Percentiles rank a stretch among this genome's conserved stretches.
phyloP scores from a whole-genome alignment of 2,329 filamentous ascomycete genomes.

The Paraconiothyrium brasiliense region DNA sequence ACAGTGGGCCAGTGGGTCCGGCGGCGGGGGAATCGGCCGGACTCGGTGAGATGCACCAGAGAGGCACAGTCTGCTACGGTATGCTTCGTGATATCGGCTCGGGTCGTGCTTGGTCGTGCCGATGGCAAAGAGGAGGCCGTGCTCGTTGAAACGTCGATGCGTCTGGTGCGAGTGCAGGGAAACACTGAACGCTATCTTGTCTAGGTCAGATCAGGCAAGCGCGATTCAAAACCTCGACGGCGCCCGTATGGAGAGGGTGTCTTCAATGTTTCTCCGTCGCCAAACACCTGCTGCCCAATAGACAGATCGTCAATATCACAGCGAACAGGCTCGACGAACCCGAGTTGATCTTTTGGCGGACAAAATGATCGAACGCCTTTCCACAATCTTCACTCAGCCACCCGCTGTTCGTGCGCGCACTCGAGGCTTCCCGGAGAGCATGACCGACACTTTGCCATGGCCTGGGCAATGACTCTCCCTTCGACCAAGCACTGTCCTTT shows the following conservation, averaged over 20 bases:
- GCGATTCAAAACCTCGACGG: background rate
- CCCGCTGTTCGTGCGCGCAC: background rate
- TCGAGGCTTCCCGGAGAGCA: background rate
- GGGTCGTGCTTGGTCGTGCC: background rate
- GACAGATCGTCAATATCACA: background rate
- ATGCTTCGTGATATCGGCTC: constrained; percentile 3
- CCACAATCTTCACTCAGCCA: constrained; percentile 9
- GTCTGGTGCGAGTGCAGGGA: background rate
- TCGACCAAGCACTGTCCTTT: constrained; percentile 3
- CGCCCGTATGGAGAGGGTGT: background rate
- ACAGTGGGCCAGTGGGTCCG: constrained; percentile 10
- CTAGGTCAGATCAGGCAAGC: constrained; percentile 14
- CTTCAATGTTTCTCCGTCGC: background rate
- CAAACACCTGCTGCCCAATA: background rate
- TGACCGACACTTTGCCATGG: constrained; percentile 10
- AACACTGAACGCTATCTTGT: background rate
- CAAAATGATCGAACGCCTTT: background rate
- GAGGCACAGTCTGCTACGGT: constrained; percentile 15
- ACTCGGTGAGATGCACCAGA: constrained; percentile 7
- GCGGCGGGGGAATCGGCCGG: constrained; percentile 8
- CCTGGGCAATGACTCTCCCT: constrained; percentile 24
- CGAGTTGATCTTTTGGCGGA: background rate
- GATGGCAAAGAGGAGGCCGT: background rate
- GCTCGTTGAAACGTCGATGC: background rate
- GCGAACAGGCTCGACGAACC: background rate